Base-by-base conservation (phyloP, 306 rosid species). In the Quillaja saponaria region DNA sequence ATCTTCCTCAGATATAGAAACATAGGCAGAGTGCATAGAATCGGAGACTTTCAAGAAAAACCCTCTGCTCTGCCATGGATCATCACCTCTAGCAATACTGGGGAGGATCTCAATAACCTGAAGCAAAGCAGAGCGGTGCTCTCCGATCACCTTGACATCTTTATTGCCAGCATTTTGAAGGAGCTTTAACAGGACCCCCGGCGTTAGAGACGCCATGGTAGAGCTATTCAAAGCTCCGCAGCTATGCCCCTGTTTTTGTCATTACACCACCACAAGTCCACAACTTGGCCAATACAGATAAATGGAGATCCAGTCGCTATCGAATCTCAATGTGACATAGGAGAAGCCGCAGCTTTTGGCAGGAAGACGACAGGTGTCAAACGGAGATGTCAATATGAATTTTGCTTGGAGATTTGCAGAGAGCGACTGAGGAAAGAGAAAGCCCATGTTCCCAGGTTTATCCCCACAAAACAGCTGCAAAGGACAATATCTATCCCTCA, bases 1-100 rank as follows among this genome's bases (percentile, higher is more conserved):
- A 42, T 80, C 92, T 16, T 54, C 53, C 44, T 80, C 81, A 15
- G 90, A 55, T 15, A 88, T 56, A 6, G 87, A 60, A 17, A 71
- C 96, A 61, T 76, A 88, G 9, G 96, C 87, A 0, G 90, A 66
- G 15, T 88, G 85, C 17, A 72, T 55, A 3, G 96, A 88, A 46
- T 88, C 92, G 14, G 96, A 88, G 69, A 88, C 79, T 15, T 83
- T 85, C 41, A 88, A 68, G 66, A 88, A 88, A 82, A 85, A 88
- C 15, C 90, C 96, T 28, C 71, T 59, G 75, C 66, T 82, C 42
- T 73, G 82, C 77, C 85, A 86, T 0, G 85, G 77, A 16, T 78
- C 84, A 1, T 71, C 77, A 2, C 61, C 55, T 13, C 52, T 54
- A 15, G 87, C 72, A 6, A 84, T 63, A 15, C 81, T 69, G 2